Conservation (phyloP, 176 grass and related monocot genomes). For the Oropetium thomaeum region DNA sequence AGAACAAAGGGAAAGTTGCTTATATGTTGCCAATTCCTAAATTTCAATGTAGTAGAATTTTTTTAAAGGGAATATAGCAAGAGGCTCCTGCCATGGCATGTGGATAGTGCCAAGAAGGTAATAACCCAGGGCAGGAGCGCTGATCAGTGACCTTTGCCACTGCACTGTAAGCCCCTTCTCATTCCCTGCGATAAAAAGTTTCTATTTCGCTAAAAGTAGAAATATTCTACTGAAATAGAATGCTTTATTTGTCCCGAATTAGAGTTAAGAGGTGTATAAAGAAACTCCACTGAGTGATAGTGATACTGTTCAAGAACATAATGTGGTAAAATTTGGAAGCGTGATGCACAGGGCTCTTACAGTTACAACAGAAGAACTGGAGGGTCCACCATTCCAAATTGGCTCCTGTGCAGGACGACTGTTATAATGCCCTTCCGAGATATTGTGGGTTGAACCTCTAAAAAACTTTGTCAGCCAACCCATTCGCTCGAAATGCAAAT, state of each 20-base stretch:
- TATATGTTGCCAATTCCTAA: background rate
- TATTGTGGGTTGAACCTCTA: conserved; percentile 69
- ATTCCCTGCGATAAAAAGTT: no score
- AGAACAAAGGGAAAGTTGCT: background rate
- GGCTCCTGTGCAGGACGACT: conserved; percentile 37
- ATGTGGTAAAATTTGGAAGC: background rate
- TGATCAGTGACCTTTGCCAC: no score
- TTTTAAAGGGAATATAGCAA: no score
- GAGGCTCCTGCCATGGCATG: no score
- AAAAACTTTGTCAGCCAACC: conserved; percentile 87
- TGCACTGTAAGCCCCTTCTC: no score
- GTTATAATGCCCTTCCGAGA: conserved; percentile 59
- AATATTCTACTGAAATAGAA: conserved; percentile 23
- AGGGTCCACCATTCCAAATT: conserved; percentile 51
- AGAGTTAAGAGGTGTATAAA: background rate
- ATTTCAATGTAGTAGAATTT: background rate
- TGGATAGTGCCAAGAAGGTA: no score
- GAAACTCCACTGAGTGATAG: background rate
- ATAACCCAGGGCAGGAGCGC: no score
- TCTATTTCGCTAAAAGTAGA: no score
- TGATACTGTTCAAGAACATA: conserved; percentile 1
- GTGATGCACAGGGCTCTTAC: conserved; percentile 29
- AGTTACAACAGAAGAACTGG: conserved; percentile 35
- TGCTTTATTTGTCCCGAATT: background rate
- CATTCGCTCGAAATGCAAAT: conserved; percentile 39